phyloP scores from a whole-genome alignment of 257 asterid genomes.

The Capsicum baccatum region DNA sequence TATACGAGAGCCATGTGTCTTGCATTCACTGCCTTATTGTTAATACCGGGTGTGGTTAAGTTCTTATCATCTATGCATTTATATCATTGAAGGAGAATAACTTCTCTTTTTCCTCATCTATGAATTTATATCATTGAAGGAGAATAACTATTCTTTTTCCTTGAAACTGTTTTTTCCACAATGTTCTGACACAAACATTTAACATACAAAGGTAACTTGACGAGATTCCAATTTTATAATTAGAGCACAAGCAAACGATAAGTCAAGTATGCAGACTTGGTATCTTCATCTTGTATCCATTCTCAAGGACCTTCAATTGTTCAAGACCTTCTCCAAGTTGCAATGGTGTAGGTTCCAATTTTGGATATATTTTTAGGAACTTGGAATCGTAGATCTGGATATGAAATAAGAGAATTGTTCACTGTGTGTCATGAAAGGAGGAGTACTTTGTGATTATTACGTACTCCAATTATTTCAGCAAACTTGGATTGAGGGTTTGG shows the following conservation, averaged over 20 bases:
- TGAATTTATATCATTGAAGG: background rate
- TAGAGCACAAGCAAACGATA: background rate
- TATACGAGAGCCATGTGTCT: background rate
- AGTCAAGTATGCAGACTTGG: background rate
- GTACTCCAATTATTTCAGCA: too few relatives aligned
- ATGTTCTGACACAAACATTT: background rate
- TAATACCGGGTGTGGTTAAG: background rate
- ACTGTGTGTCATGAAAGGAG: background rate
- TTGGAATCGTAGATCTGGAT: constrained; percentile 80
- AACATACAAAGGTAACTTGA: background rate
- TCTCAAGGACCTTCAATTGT: constrained; percentile 92
- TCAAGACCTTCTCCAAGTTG: constrained; percentile 98
- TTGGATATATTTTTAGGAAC: constrained; percentile 72
- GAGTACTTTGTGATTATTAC: too few relatives aligned
- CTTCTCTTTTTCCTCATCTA: too few relatives aligned
- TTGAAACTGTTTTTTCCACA: background rate
- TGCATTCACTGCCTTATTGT: background rate
- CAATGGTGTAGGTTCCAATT: constrained; percentile 77
- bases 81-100: too few relatives aligned
- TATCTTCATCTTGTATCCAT: constrained; percentile 97
- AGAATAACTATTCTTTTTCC: background rate
- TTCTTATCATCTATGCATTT: too few relatives aligned
- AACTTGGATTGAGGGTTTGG: too few relatives aligned
- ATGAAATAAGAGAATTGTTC: constrained; percentile 29
- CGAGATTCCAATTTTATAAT: background rate